Percentiles rank a stretch among this genome's conserved stretches.
These are phyloP conservation scores for Flaveria trinervia DNA, from an alignment of 129 eudicot species.

Conservation along the genomic window DNA sequence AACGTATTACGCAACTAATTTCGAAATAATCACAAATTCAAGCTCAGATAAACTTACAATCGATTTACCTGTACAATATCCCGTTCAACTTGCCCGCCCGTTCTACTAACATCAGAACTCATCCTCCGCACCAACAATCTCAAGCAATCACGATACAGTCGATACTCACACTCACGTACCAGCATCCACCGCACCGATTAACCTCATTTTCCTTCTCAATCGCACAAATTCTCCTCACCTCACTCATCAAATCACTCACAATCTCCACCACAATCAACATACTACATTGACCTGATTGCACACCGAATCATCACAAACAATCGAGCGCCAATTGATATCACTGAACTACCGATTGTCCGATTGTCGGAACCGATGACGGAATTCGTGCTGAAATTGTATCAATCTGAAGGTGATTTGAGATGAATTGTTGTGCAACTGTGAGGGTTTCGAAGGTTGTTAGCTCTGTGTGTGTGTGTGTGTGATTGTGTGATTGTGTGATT, in stretches of 20 bases:
- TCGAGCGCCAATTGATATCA: background rate
- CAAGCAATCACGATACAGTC: background rate
- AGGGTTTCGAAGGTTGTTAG: background rate
- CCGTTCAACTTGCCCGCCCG: conserved; percentile 52
- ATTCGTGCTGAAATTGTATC: conserved; percentile 5
- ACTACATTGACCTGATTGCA: conserved; percentile 24
- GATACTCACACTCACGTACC: conserved; percentile 18
- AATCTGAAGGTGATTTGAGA: conserved; percentile 3
- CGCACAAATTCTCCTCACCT: conserved; percentile 4
- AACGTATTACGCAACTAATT: background rate
- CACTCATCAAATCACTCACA: conserved; percentile 25
- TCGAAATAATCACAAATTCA: background rate
- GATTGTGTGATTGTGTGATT: too few relatives aligned
- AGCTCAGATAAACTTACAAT: background rate
- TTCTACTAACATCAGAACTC: conserved; percentile 45
- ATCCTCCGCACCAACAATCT: conserved; percentile 30
- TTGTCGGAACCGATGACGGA: background rate
- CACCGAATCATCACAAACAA: conserved; percentile 7
- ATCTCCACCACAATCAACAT: background rate
- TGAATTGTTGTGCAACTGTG: conserved; percentile 17
- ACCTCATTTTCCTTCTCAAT: conserved; percentile 21
- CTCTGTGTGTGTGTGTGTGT: background rate
- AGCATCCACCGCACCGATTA: conserved; percentile 18
- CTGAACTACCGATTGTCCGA: conserved; percentile 11
- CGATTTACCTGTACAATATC: conserved; percentile 46